phyloP scores from a whole-genome alignment of 148 eudicot species.

The Euryodendron excelsum region DNA sequence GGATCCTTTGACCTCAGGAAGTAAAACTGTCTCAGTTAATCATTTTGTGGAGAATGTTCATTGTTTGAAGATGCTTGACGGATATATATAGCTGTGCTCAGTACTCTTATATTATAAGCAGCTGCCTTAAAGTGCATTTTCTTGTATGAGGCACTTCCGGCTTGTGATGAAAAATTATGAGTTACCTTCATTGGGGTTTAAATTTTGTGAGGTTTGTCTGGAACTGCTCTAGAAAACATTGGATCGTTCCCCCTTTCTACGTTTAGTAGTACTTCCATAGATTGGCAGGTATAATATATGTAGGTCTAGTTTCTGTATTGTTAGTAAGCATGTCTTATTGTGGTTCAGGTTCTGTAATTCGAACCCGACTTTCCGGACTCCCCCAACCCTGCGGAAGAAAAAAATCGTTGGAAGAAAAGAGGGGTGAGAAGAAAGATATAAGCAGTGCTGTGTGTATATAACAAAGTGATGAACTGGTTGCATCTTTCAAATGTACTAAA shows the following conservation, averaged over 20 bases:
- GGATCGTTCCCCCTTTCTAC: conserved; percentile 23
- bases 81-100: conserved; percentile 9
- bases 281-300: conserved; percentile 14
- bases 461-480: not conserved
- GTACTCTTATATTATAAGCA: conserved; percentile 1
- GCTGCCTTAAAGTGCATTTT: conserved; percentile 18
- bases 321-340: conserved; percentile 20
- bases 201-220: conserved; percentile 40
- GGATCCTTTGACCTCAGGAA: conserved; percentile 7
- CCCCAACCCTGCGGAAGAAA: not conserved
- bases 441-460: not conserved
- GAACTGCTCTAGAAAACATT: conserved; percentile 12
- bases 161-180: conserved; percentile 16
- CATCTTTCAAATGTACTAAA: not conserved
- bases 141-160: conserved; percentile 20
- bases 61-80: conserved; percentile 13
- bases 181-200: conserved; percentile 28
- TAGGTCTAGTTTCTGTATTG: conserved; percentile 25
- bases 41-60: conserved; percentile 1
- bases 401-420: not conserved
- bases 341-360: conserved; percentile 26
- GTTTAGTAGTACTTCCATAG: conserved; percentile 26
- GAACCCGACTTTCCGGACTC: not conserved
- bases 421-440: not conserved
- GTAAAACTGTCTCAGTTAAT: conserved; percentile 1